phyloP scores from a whole-genome alignment of 2,329 filamentous ascomycete species.

The Penicillium glabrum region DNA sequence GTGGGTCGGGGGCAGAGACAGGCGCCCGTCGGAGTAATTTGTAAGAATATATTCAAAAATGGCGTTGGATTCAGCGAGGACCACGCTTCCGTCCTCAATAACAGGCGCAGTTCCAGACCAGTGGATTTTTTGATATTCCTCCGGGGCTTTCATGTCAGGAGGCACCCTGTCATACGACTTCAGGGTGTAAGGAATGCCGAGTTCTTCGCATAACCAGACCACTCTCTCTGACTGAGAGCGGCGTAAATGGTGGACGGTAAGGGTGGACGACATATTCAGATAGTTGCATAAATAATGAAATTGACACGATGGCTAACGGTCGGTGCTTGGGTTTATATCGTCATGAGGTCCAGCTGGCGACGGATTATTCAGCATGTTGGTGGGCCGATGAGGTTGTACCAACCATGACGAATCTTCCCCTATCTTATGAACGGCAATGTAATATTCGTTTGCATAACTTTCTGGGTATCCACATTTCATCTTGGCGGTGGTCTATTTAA shows the following conservation, averaged over 20 bases:
- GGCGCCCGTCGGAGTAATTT: neutral
- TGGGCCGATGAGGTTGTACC: neutral
- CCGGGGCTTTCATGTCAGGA: neutral
- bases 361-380: neutral
- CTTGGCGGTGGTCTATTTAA: neutral
- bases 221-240: neutral
- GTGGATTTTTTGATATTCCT: neutral
- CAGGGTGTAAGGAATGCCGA: neutral
- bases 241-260: neutral
- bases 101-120: neutral
- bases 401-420: neutral
- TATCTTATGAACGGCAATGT: neutral
- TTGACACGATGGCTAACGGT: neutral
- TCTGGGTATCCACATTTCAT: neutral
- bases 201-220: neutral
- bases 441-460: neutral
- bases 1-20: neutral
- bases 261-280: neutral
- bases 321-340: neutral
- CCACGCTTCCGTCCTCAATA: neutral
- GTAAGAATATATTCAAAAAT: neutral
- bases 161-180: neutral
- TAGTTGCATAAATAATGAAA: neutral
- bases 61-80: neutral
- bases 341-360: neutral